Evolutionary conservation across 805 yeast species (phyloP), one percentile per base, ranked within the genome.

Genomic region (Yarrowia sp.): DNA sequence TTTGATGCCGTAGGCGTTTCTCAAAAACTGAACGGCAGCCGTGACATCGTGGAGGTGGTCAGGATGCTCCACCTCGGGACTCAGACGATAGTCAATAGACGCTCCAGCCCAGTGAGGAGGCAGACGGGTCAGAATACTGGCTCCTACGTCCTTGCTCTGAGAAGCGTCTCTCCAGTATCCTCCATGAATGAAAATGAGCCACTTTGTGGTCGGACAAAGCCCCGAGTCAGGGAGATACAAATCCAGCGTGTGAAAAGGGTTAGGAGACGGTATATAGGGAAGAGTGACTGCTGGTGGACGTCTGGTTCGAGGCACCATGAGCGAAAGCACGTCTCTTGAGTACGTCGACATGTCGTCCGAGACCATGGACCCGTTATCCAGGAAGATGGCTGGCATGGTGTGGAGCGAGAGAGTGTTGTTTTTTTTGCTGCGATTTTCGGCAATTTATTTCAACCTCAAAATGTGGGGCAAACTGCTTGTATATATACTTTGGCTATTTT

Each of bases 151-250:
- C 28, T 76, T 80, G 0, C 92, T 86, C 71, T 87, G 86, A 2
- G 67, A 72, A 0, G 85, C 83, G 70, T 88, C 96, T 67, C 90
- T 79, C 96, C 96, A 90, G 0, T 92, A 96, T 0, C 97, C 97
- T 1, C 97, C 97, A 74, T 90, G 97, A 41, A 90, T 81, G 68
- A 85, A 86, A 0, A 89, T 80, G 6, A 73, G 66, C 76, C 77
- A 74, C 40, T 61, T 62, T 5, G 67, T 65, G 21, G 61, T 26
- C 12, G 65, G 66, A 32, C 62, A 62, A 14, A 65, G n/a, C 3
- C 67, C 67, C 22, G 65, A 35, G 3, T 46, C 66, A 8, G 67
- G 67, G 21, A 65, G 33, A 14, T 65, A 65, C 22, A 65, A 28
- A 40, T 65, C 67, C 36, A 65, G 54, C 11, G 67, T 65, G 40